A percentile compares a stretch with the other conserved stretches of the same genome.
Evolutionary conservation across 2,329 filamentous ascomycete species (phyloP).

Genomic region (Basipetospora chlamydospora): DNA sequence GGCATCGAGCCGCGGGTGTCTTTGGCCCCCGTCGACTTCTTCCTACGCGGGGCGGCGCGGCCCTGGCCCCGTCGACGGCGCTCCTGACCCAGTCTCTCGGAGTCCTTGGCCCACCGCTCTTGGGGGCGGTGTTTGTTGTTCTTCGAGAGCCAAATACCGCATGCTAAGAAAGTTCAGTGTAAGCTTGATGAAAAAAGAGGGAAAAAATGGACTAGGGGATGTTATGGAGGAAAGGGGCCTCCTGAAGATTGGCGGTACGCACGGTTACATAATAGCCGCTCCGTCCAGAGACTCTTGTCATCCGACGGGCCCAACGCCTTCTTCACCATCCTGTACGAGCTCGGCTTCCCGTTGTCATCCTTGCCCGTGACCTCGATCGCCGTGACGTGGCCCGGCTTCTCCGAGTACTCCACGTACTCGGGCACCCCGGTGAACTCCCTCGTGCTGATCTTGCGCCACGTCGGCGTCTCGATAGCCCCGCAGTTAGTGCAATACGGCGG

Average conservation of each 20-base stretch:
- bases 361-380: constrained; percentile 55
- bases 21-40: constrained; percentile 23
- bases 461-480: constrained; percentile 87
- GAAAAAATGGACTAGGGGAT: background rate
- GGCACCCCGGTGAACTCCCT: constrained; percentile 59
- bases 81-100: constrained; percentile 35
- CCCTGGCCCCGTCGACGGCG: constrained; percentile 33
- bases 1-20: constrained; percentile 24
- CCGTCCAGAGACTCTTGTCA: constrained; percentile 52
- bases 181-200: too few species aligned
- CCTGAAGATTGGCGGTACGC: too few species aligned
- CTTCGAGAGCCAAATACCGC: constrained; percentile 88
- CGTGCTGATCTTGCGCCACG: constrained; percentile 88
- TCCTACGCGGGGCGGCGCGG: constrained; percentile 27
- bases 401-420: constrained; percentile 53
- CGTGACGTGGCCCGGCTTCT: constrained; percentile 58
- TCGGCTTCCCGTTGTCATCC: constrained; percentile 47
- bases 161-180: constrained; percentile 52
- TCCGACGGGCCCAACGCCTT: constrained; percentile 50
- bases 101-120: constrained; percentile 64
- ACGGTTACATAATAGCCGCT: constrained; percentile 78
- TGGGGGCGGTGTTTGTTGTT: constrained; percentile 71
- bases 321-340: constrained; percentile 61
- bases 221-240: too few species aligned
- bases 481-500: constrained; percentile 87